Percentiles rank a stretch among this genome's conserved stretches.
phyloP scores from a whole-genome alignment of 2,329 filamentous ascomycete genomes.

The Monilinia fructigena region DNA sequence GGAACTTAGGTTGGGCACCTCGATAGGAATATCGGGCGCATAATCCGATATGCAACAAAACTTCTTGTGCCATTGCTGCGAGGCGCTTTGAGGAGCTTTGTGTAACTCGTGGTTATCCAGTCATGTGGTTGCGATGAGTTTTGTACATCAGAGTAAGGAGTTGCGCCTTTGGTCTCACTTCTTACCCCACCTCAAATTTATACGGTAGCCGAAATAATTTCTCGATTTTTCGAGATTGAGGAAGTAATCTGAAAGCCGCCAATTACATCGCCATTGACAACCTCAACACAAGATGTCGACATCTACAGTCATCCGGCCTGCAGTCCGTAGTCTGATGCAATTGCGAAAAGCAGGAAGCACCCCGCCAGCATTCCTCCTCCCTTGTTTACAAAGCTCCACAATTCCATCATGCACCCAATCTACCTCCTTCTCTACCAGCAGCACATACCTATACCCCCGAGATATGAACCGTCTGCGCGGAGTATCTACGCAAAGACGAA shows the following conservation, averaged over 20 bases:
- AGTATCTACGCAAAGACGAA: conserved; percentile 75
- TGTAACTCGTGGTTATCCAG: conserved; percentile 7
- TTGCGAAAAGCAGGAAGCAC: conserved; percentile 27
- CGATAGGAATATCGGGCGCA: conserved; percentile 16
- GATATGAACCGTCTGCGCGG: conserved; percentile 81
- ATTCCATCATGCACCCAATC: conserved; percentile 31
- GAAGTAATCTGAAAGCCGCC: conserved; percentile 12
- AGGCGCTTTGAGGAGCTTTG: background rate
- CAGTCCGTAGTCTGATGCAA: conserved; percentile 29
- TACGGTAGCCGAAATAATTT: conserved; percentile 22
- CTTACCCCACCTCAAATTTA: background rate
- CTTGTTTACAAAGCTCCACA: conserved; percentile 30
- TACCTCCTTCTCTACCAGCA: conserved; percentile 39
- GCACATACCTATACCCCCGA: conserved; percentile 43
- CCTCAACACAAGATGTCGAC: conserved; percentile 35
- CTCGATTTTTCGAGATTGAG: conserved; percentile 27
- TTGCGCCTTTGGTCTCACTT: conserved; percentile 9
- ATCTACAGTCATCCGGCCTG: conserved; percentile 34
- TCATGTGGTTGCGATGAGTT: conserved; percentile 19
- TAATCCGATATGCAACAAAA: conserved; percentile 26
- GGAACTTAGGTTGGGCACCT: conserved; percentile 17
- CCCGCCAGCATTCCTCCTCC: conserved; percentile 39
- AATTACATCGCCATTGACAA: conserved; percentile 28
- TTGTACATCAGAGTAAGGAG: background rate
- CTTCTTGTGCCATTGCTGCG: background rate